Conservation (phyloP, 768 basidiomycete genomes). For the Termitomyces sp. region DNA sequence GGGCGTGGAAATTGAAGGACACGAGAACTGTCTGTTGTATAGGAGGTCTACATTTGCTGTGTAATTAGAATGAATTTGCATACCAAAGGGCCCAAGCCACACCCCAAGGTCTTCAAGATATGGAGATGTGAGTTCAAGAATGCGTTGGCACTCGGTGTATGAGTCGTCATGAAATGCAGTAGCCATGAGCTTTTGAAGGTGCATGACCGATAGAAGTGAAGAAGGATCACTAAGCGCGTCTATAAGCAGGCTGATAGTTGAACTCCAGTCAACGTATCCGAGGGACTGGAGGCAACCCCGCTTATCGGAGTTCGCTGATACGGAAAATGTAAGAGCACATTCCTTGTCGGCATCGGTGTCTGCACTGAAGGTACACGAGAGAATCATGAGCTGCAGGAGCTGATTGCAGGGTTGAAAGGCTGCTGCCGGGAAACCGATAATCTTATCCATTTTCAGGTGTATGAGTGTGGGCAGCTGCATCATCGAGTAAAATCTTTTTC, state of each 20-base stretch:
- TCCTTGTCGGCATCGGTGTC: not conserved
- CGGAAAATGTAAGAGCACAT: not conserved
- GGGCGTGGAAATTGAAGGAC: not conserved
- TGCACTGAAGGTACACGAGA: rapidly evolving
- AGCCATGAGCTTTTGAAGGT: not conserved
- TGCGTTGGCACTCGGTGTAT: not conserved
- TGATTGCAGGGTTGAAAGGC: not conserved
- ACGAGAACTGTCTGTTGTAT: not conserved
- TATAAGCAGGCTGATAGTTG: not conserved
- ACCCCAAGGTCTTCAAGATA: not conserved
- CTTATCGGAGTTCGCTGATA: not conserved
- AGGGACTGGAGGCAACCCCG: not conserved
- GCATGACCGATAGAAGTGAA: not conserved
- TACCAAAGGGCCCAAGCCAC: not conserved
- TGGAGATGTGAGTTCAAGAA: not conserved
- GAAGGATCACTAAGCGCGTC: not conserved
- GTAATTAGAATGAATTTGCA: not conserved
- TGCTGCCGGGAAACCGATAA: not conserved
- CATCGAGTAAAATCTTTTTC: not conserved
- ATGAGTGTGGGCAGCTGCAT: not conserved
- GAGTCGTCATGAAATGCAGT: not conserved
- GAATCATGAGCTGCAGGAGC: not conserved
- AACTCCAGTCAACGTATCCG: not conserved
- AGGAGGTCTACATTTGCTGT: not conserved
- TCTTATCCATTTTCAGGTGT: not conserved